A percentile compares a stretch with the other conserved stretches of the same genome.
phyloP scores from a whole-genome alignment of 768 basidiomycete genomes.

The Xerocomus brunneocitrinus region DNA sequence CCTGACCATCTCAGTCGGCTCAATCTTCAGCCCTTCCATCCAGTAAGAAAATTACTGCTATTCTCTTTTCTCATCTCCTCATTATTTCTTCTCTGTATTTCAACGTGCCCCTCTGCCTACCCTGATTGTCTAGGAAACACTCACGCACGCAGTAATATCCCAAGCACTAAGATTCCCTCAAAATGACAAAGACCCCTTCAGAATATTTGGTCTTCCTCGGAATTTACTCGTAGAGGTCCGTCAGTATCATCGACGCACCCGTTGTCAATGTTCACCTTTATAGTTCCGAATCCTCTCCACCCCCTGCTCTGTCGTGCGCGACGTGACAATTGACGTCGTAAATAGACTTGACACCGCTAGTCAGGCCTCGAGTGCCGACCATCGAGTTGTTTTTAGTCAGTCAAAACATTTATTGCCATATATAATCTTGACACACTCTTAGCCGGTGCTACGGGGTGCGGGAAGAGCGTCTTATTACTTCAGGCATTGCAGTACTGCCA shows the following conservation, averaged over 20 bases:
- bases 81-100: not conserved
- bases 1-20: slow-evolving; percentile 33
- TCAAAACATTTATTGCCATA: slow-evolving; percentile 7
- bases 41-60: slow-evolving; percentile 31
- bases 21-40: slow-evolving; percentile 39
- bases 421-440: slow-evolving; percentile 3
- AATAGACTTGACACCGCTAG: slow-evolving; percentile 50
- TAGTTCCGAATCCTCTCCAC: slow-evolving; percentile 68
- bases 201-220: slow-evolving; percentile 68
- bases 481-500: slow-evolving; percentile 71
- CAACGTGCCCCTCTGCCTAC: too few species aligned
- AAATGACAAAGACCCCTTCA: slow-evolving; percentile 46
- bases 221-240: slow-evolving; percentile 67
- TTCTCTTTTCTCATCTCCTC: not conserved
- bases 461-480: slow-evolving; percentile 75
- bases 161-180: slow-evolving; percentile 43
- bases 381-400: slow-evolving; percentile 64
- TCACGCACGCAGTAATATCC: slow-evolving; percentile 35
- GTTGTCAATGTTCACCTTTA: not conserved
- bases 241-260: not conserved
- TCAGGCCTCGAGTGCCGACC: slow-evolving; percentile 44
- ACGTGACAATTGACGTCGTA: slow-evolving; percentile 54
- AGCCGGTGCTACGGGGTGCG: slow-evolving; percentile 74
- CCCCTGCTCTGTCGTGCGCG: slow-evolving; percentile 70
- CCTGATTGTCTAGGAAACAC: slow-evolving; percentile 31